Base-by-base conservation (phyloP, 2,329 filamentous ascomycete species). In the Sporothrix dimorphospora region DNA sequence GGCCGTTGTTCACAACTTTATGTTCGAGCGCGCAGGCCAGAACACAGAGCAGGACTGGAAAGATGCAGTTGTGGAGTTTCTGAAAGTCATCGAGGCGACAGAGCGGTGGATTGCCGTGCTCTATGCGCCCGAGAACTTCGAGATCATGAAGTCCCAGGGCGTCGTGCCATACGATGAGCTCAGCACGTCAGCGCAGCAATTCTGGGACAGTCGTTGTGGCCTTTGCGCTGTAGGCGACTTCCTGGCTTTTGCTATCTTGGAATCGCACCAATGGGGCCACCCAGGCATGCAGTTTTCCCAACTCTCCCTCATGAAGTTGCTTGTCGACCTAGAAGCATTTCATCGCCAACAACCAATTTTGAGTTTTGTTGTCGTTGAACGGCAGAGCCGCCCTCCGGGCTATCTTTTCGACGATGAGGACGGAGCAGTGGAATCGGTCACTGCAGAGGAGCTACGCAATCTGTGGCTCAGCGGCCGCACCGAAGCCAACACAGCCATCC, bases 281-380 rank as follows among this genome's bases (percentile, higher is more conserved):
- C 71, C 72, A 5, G 76, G 77, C 53, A 73, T 74, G 72, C 67
- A 38, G 1, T 47, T 72, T 4, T 59, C 73, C 1, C 72, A 75
- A 24, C 49, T 73, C 11, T 75, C 76, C 7, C 68, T 80, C 21
- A 75, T 76, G 75, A 77, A 79, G 71, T 74, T 80, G 40, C 73
- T 80, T 63, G 78, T 79, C 71, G 80, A 81, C 61, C 71, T 77
- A 71, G 79, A 81, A 70, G 79, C 80, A 53, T 71, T 80, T 66
- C 78, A 79, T 76, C 78, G 77, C 66, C 75, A 76, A 61, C 77
- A 79, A 72, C 74, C 79, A 49, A 73, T 79, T 8, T 76, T 77
- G 3, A 81, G 80, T 73, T 80, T 77, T 63, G 74, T 80, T 30
- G 73, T 75, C 7, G 73, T 76, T 8, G 74, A 75, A 69, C 45